phyloP scores from a whole-genome alignment of 768 basidiomycete genomes.

The Lentinula raphanica region DNA sequence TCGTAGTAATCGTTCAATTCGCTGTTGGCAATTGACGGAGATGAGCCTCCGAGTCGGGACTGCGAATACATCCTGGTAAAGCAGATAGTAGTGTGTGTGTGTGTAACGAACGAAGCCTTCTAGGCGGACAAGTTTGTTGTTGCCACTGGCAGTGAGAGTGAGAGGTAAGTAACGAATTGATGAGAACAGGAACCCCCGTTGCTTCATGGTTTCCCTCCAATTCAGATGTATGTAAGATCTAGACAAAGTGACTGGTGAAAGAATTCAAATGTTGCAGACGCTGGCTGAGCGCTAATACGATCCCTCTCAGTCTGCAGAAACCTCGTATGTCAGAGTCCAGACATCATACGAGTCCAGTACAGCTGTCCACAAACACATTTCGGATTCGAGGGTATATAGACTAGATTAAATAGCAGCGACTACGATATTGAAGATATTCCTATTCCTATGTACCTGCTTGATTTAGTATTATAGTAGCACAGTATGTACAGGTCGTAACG shows the following conservation, averaged over 20 bases:
- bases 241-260: no score
- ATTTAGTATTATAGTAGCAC: background rate
- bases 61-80: slow-evolving; percentile 8
- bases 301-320: no score
- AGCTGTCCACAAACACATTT: no score
- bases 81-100: no score
- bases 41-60: background rate
- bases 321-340: no score
- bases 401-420: background rate
- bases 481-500: background rate
- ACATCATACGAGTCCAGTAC: no score
- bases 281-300: no score
- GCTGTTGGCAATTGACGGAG: background rate
- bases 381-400: background rate
- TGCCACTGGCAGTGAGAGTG: background rate
- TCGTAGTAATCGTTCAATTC: slow-evolving; percentile 6
- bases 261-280: no score
- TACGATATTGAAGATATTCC: background rate
- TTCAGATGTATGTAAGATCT: no score
- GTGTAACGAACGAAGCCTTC: background rate
- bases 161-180: background rate
- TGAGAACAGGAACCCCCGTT: background rate
- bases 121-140: background rate
- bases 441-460: background rate
- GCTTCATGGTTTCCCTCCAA: no score